Evolutionary conservation across 2,329 filamentous ascomycete genomes (phyloP), one percentile per base, ranked within the genome.

Genomic region (Zymoseptoria brevis): DNA sequence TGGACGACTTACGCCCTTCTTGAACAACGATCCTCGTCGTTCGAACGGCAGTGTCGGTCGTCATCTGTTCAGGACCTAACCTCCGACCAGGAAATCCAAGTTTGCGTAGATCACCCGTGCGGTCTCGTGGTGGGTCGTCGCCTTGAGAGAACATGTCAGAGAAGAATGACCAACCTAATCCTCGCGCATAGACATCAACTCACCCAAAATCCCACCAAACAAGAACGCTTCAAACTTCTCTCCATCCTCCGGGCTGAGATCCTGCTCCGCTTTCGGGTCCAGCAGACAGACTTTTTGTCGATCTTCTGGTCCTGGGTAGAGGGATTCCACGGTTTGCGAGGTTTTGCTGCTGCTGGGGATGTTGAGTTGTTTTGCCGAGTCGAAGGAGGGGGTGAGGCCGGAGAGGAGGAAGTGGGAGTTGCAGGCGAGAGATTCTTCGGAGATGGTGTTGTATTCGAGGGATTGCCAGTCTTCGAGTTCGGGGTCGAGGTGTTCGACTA

Each of bases 401-500:
- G 69, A 70, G 4, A 73, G 63, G 7, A 71, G 61, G 60, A 73
- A 71, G 26, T 80, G 80, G 57, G 86, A 83, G 35, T 83, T 82
- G 3, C 83, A 77, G 22, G 81, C 81, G 63, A 84, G 78, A 56
- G 88, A 90, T 79, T 99, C 94, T 61, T 83, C 79, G 55, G 90
- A 90, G 72, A 99, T 96, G 70, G 88, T 84, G 57, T 85, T 79
- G 77, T 99, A 99, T 78, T 99, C 94, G 56, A 97, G 83, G 64
- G 90, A 86, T 22, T 94, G 97, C 94, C 94, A 99, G 49, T 85
- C 83, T 35, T 95, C 94, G 29, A 99, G 82, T 75, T 99, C 94
- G 49, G 89, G 87, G 77, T 99, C 94, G 65, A 99, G 86, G 76
- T 99, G 93, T 79, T 97, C 93, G 68, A 97, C 92, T 69, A 97